Base-by-base conservation (phyloP, 768 basidiomycete genomes). In the Crepidotus variabilis region DNA sequence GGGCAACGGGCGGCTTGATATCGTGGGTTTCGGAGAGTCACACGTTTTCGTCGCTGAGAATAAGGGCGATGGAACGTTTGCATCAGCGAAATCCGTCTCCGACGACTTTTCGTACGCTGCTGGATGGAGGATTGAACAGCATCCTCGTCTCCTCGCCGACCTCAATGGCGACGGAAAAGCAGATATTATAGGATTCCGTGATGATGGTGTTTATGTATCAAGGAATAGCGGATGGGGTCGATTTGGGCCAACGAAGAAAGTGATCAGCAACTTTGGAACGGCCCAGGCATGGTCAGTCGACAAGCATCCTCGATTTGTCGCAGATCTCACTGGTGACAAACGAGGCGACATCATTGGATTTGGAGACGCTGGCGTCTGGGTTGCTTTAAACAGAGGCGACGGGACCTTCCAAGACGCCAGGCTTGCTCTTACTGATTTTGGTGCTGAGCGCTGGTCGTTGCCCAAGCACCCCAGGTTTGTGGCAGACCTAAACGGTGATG, bases 331-430 rank as follows among this genome's bases (percentile, higher is more conserved):
- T 5, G 48, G 46, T 13, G 39, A 48, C 47, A 45, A 45, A 22
- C 39, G 46, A 13, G 16, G 21, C 3, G 54, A 55, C 20, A 47
- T 55, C 48, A 50, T 55, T 16, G 54, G 54, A 18, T 55, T 55
- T 22, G 46, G 54, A 18, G 28, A 55, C 14, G 54, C 47, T 16
- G 54, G 54, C 22, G 47, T 55, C 4, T 35, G 14, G 1, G 47
- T 55, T 2, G 45, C 54, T 10, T 39, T 48, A 21, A 55, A 55
- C 47, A 48, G 34, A 10, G 54, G 54, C 1, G 54, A 55, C 24
- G 54, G 54, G 0, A 55, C 54, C 6, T 55, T 55, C 33, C 28
- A 28, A 28, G 28, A 28, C 4, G 28, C 28, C 3, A 28, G 28
- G 28, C 28, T 28, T 28, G 28, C 28, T 28, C 28, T 28, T 8